A percentile compares a stretch with the other conserved stretches of the same genome.
Evolutionary conservation across 2,329 filamentous ascomycete genomes (phyloP).

Genomic region (Coniochaeta sp.): DNA sequence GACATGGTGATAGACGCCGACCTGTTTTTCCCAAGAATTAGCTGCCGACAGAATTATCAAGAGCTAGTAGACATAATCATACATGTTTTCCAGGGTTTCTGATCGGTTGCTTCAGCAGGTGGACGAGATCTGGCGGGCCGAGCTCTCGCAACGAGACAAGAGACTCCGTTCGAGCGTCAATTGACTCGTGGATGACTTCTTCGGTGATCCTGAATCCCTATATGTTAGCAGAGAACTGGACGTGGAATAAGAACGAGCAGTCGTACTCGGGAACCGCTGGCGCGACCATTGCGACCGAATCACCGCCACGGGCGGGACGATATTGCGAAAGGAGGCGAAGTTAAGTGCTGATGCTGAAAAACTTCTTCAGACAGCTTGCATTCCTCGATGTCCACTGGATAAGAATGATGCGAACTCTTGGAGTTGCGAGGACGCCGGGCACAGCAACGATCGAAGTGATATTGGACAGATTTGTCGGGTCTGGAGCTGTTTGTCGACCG

Average conservation of each 20-base stretch:
- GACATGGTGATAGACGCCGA: constrained; percentile 95
- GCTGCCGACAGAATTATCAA: constrained; percentile 3
- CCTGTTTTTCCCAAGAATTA: constrained; percentile 40
- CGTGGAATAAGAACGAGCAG: background rate
- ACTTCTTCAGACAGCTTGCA: background rate
- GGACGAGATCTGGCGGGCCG: constrained; percentile 90
- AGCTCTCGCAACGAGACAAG: constrained; percentile 82
- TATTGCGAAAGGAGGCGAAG: background rate
- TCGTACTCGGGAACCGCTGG: constrained; percentile 70
- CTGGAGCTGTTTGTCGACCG: background rate
- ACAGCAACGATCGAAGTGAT: background rate
- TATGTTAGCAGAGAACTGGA: constrained; percentile 2
- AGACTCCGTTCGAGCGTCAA: constrained; percentile 87
- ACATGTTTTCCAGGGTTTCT: constrained; percentile 52
- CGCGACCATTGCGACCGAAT: constrained; percentile 52
- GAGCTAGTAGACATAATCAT: constrained; percentile 5
- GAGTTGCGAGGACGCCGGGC: background rate
- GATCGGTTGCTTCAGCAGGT: constrained; percentile 72
- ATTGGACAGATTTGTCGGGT: background rate
- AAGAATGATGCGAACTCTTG: background rate
- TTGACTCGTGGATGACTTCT: constrained; percentile 82
- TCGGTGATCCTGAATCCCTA: constrained; percentile 70
- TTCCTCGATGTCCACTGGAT: background rate
- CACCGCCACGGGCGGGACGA: background rate
- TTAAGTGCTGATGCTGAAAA: background rate